phyloP scores from a whole-genome alignment of 345 rosid genomes.

The Hirschfeldia incana region DNA sequence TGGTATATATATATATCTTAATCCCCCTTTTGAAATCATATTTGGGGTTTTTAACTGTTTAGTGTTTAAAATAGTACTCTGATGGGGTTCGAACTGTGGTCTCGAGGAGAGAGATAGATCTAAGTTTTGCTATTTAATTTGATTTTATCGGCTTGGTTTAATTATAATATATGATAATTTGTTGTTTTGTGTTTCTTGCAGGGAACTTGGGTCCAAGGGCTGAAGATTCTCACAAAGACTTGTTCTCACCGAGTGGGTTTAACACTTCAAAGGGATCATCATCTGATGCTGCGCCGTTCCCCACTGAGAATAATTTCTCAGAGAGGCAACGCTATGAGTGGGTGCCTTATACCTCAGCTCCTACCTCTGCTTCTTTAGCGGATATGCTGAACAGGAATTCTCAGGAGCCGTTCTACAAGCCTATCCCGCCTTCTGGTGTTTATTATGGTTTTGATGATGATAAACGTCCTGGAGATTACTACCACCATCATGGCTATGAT shows the following conservation, averaged over 20 bases:
- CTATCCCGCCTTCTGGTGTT: constrained; percentile 14
- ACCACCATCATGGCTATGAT: constrained; percentile 29
- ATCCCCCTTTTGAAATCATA: background rate
- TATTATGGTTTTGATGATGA: constrained; percentile 25
- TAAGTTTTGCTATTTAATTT: too few species aligned
- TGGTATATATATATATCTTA: constrained; percentile 25
- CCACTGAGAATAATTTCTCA: constrained; percentile 37
- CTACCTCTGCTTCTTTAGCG: constrained; percentile 37
- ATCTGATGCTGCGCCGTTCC: constrained; percentile 32
- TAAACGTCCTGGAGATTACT: constrained; percentile 13
- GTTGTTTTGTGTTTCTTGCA: constrained; percentile 30
- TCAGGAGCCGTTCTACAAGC: constrained; percentile 38
- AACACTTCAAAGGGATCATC: constrained; percentile 36
- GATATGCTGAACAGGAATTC: constrained; percentile 37
- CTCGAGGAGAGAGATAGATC: constrained; percentile 1
- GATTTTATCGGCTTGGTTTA: background rate
- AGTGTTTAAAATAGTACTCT: background rate
- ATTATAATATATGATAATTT: background rate
- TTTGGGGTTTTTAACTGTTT: constrained; percentile 5
- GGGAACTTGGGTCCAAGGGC: constrained; percentile 43
- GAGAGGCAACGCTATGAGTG: constrained; percentile 38
- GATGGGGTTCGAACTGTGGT: background rate
- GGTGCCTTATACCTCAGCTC: constrained; percentile 38
- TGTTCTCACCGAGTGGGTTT: constrained; percentile 35
- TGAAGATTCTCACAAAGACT: constrained; percentile 39